Evolutionary conservation across 495 filamentous ascomycete genomes (phyloP), one percentile per base, ranked within the genome.

Genomic region (Cercophora scortea): DNA sequence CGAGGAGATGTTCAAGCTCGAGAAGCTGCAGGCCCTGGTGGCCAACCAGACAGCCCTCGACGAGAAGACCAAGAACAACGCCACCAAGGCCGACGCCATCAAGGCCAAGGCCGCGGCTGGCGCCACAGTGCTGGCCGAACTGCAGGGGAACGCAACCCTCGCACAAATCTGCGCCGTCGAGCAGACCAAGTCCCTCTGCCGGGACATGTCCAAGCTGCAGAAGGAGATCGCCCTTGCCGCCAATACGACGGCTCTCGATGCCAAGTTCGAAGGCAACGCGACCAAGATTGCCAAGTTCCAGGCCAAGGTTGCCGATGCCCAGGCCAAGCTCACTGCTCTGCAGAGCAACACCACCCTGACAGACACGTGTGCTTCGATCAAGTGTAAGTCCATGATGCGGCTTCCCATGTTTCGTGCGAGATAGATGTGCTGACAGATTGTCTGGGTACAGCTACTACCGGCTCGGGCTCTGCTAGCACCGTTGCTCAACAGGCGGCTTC

Each of bases 281-380:
- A 51, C 45, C 40, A 60, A 50, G 50, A 35, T 56, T 15, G 54
- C 54, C 45, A 42, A 32, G 42, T 51, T 60, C 53, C 49, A 60
- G 49, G 45, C 49, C 12, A 51, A 41, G 53, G 49, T 45, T n/a
- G 49, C 32, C 17, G 49, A 53, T 49, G 19, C 44, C 3, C 19
- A 51, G 45, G 41, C 42, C 6, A 50, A 60, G 50, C 57, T 60
- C 8, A 47, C 40, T 10, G 46, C 40, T 3, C 13, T 60, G 41
- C 45, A 53, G 57, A 33, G 45, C 7, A 60, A 60, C 32, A 16
- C 34, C 0, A 60, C 57, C 15, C 53, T 59, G 13, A 17, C 32
- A n/a, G 25, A 16, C 25, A 38, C 18, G 6, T 59, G 57, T 32
- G 49, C 52, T 17, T 11, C 9, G 36, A 2, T 38, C 13, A 38